Percentiles rank a stretch among this genome's conserved stretches.
Conservation (phyloP, 1,284 basidiomycete species). For the Ganoderma lucidum region DNA sequence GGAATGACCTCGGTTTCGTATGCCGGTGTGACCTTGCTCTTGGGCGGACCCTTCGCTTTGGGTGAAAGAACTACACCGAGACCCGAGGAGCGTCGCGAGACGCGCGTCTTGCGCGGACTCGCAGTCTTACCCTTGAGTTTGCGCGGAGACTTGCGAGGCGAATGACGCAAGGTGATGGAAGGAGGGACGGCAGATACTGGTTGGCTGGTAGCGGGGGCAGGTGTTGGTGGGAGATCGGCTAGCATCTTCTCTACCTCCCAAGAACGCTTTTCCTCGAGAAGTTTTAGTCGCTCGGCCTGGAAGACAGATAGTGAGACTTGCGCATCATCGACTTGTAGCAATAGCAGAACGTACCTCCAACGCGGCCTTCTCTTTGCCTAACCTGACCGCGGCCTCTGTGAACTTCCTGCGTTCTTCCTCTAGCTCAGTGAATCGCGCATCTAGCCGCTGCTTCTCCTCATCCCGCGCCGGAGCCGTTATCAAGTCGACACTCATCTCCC, state of each 20-base stretch:
- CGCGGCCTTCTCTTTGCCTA: slow-evolving; percentile 71
- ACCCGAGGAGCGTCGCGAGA: slow-evolving; percentile 54
- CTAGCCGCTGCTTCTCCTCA: slow-evolving; percentile 59
- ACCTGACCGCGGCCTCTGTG: slow-evolving; percentile 65
- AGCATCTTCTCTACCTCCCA: slow-evolving; percentile 73
- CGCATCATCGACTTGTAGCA: not conserved
- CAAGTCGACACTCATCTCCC: slow-evolving; percentile 57
- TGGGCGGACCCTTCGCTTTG: slow-evolving; percentile 21
- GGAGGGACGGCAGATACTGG: not conserved
- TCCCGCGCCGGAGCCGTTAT: slow-evolving; percentile 60
- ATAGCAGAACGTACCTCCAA: slow-evolving; percentile 63
- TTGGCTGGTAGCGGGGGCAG: slow-evolving; percentile 32
- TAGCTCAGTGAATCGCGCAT: slow-evolving; percentile 60
- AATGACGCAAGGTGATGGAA: slow-evolving; percentile 11
- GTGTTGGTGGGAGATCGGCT: slow-evolving; percentile 61
- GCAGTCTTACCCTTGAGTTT: slow-evolving; percentile 48
- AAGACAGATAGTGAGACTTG: slow-evolving; percentile 7
- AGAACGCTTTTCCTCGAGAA: slow-evolving; percentile 71
- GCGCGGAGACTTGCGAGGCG: slow-evolving; percentile 45
- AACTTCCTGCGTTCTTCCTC: slow-evolving; percentile 75
- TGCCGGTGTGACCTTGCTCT: slow-evolving; percentile 52
- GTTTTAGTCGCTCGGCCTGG: slow-evolving; percentile 67
- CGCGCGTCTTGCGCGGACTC: slow-evolving; percentile 51
- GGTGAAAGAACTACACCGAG: slow-evolving; percentile 33
- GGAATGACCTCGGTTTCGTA: slow-evolving; percentile 76